Conservation (phyloP, 768 basidiomycete species). For the Nevesoporus exiguus region DNA sequence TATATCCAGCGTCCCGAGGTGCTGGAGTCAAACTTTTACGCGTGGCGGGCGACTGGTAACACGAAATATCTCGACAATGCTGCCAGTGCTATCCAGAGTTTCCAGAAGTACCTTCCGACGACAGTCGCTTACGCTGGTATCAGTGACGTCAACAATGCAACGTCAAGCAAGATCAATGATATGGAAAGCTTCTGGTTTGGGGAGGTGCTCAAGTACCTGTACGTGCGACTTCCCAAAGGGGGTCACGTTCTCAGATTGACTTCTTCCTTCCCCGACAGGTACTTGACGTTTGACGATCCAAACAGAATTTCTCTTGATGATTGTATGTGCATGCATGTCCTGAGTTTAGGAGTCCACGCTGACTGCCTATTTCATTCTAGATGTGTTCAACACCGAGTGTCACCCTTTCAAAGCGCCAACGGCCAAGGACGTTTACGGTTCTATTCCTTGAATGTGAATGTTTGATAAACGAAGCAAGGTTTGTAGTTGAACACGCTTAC, state of each 20-base stretch:
- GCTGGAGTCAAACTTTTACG: slow-evolving; percentile 78
- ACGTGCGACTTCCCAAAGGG: slow-evolving; percentile 8
- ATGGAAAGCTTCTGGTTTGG: slow-evolving; percentile 70
- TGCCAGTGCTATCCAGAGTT: slow-evolving; percentile 53
- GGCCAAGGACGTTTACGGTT: slow-evolving; percentile 36
- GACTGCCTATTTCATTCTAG: slow-evolving; percentile 25
- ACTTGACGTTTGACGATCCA: slow-evolving; percentile 74
- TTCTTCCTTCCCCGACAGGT: slow-evolving; percentile 35
- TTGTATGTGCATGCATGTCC: slow-evolving; percentile 35
- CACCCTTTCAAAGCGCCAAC: slow-evolving; percentile 64
- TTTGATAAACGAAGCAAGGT: background rate
- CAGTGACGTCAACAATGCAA: slow-evolving; percentile 49
- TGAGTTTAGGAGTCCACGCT: background rate
- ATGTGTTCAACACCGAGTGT: slow-evolving; percentile 70
- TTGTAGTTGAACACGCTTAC: background rate
- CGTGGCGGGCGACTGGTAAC: slow-evolving; percentile 69
- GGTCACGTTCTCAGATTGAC: background rate
- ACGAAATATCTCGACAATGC: slow-evolving; percentile 66
- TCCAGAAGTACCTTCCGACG: slow-evolving; percentile 49
- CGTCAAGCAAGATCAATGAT: slow-evolving; percentile 48
- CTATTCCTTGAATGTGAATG: background rate
- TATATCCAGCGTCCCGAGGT: slow-evolving; percentile 76
- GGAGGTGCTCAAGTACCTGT: slow-evolving; percentile 78
- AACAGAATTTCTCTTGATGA: slow-evolving; percentile 59
- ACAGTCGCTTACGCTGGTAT: slow-evolving; percentile 55